Percentiles rank a stretch among this genome's conserved stretches.
These are phyloP conservation scores for Luvunga scandens DNA, from an alignment of 345 rosid genomes.

Conservation along the genomic window DNA sequence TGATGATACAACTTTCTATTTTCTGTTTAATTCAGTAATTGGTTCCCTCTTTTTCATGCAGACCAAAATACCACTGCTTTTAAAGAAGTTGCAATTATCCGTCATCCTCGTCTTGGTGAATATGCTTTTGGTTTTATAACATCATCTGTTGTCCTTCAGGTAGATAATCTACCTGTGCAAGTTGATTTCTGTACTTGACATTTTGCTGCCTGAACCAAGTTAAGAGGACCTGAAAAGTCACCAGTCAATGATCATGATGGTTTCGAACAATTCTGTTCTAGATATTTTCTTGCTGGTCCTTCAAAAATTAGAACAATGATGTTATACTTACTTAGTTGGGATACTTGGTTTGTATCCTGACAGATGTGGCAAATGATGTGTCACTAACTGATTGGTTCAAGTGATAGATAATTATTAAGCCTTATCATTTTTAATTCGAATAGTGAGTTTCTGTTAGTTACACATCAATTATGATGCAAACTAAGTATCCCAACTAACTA, in stretches of 20 bases:
- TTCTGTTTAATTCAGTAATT: background rate
- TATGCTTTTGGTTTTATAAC: slow-evolving; percentile 91
- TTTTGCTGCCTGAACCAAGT: slow-evolving; percentile 1
- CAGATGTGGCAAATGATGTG: too few relatives aligned
- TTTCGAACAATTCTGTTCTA: background rate
- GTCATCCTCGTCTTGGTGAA: slow-evolving; percentile 87
- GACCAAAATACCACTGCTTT: slow-evolving; percentile 80
- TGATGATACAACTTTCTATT: slow-evolving; percentile 6
- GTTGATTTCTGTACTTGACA: background rate
- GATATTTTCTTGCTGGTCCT: background rate
- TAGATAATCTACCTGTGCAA: slow-evolving; percentile 16
- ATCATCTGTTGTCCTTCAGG: slow-evolving; percentile 78
- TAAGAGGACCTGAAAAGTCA: background rate
- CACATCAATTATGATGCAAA: too few relatives aligned
- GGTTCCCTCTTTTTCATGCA: slow-evolving; percentile 21
- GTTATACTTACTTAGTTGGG: too few relatives aligned
- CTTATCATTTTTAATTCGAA: too few relatives aligned
- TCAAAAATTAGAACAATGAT: too few relatives aligned
- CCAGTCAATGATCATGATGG: background rate
- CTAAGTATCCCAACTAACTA: too few relatives aligned
- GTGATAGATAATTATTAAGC: too few relatives aligned
- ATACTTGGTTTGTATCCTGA: too few relatives aligned
- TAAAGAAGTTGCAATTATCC: slow-evolving; percentile 83
- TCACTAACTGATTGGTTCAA: too few relatives aligned
- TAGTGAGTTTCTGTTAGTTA: too few relatives aligned